Conservation (phyloP, 805 yeast genomes). For the Nakazawaea wickerhamii region DNA sequence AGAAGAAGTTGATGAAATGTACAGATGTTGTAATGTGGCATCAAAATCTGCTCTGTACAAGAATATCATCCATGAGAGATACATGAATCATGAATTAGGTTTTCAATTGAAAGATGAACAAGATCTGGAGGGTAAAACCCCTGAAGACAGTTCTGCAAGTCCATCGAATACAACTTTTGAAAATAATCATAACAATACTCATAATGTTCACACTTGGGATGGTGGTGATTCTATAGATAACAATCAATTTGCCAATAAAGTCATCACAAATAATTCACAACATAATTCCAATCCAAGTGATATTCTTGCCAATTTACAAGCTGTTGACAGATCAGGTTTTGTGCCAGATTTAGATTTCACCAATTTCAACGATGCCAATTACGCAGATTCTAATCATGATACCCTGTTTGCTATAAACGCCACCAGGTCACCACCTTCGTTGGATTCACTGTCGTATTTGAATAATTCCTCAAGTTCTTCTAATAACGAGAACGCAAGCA, state of each 20-base stretch:
- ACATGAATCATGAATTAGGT: slow-evolving; percentile 30
- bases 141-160: slow-evolving; percentile 5
- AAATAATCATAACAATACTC: background rate
- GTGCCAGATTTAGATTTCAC: slow-evolving; percentile 10
- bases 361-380: background rate
- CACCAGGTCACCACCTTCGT: slow-evolving; percentile 12
- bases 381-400: background rate
- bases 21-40: slow-evolving; percentile 53
- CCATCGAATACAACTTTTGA: slow-evolving; percentile 2
- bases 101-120: slow-evolving; percentile 28
- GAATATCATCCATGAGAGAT: slow-evolving; percentile 14
- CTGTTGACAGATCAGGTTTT: background rate
- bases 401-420: slow-evolving; percentile 5
- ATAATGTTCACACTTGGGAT: background rate
- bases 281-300: too few species aligned
- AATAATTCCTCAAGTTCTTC: slow-evolving; percentile 34
- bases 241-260: too few species aligned
- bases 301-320: background rate
- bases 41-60: slow-evolving; percentile 41
- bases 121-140: background rate
- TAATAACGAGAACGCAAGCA: slow-evolving; percentile 20
- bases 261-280: too few species aligned
- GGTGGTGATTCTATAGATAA: background rate
- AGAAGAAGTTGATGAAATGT: slow-evolving; percentile 79
- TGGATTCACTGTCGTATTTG: slow-evolving; percentile 10